Conservation (phyloP, 1,284 basidiomycete species). For the Papiliotrema nemorosa region DNA sequence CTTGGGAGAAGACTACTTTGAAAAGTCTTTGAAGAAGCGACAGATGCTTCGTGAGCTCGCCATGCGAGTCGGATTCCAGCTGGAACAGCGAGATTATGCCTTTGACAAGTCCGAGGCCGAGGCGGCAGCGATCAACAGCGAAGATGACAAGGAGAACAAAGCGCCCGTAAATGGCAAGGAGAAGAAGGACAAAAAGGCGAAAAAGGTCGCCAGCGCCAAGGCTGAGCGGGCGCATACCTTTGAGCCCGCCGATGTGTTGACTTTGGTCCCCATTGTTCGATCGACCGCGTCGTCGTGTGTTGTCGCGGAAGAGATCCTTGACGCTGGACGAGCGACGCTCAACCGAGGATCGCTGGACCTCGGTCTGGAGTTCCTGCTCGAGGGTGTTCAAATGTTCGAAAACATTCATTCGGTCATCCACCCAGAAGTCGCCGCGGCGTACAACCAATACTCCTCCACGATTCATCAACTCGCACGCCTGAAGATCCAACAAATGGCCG, state of each 20-base stretch:
- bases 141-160: slow-evolving; percentile 25
- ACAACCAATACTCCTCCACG: slow-evolving; percentile 53
- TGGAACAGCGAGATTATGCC: slow-evolving; percentile 53
- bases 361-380: slow-evolving; percentile 56
- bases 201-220: slow-evolving; percentile 10
- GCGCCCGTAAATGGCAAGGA: slow-evolving; percentile 10
- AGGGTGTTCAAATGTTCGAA: slow-evolving; percentile 57
- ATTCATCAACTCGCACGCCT: slow-evolving; percentile 50
- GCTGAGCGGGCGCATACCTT: slow-evolving; percentile 46
- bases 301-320: slow-evolving; percentile 57
- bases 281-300: slow-evolving; percentile 52
- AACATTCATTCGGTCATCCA: slow-evolving; percentile 58
- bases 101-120: slow-evolving; percentile 39
- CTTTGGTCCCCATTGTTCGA: slow-evolving; percentile 55
- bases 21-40: slow-evolving; percentile 43
- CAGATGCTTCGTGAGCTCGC: slow-evolving; percentile 56
- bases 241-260: slow-evolving; percentile 54
- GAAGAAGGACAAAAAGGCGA: slow-evolving; percentile 46
- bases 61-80: slow-evolving; percentile 55
- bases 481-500: slow-evolving; percentile 45
- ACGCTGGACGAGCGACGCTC: slow-evolving; percentile 54
- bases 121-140: slow-evolving; percentile 11
- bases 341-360: slow-evolving; percentile 53
- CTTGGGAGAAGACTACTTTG: slow-evolving; percentile 48
- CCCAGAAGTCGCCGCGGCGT: slow-evolving; percentile 56